Evolutionary conservation across 768 basidiomycete genomes (phyloP).

Genomic region (Omphalotus guepiniiformis): DNA sequence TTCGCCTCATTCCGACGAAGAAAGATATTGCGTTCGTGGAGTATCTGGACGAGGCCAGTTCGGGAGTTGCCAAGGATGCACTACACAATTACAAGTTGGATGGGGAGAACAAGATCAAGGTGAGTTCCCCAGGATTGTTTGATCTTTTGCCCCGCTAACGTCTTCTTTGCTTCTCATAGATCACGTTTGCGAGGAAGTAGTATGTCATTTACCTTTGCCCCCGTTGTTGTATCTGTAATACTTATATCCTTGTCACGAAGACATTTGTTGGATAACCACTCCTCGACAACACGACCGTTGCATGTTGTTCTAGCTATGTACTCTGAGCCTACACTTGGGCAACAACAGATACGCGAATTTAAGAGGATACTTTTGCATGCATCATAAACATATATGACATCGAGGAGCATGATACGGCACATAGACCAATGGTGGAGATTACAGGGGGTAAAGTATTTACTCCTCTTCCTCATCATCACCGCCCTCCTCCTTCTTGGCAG

Average conservation of each 20-base stretch:
- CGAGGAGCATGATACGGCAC: neutral
- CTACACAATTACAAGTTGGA: slow-evolving; percentile 97
- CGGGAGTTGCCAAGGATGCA: slow-evolving; percentile 90
- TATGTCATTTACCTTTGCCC: neutral
- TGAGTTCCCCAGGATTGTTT: slow-evolving; percentile 22
- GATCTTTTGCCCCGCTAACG: neutral
- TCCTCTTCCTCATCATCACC: slow-evolving; percentile 92
- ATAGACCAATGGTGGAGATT: neutral
- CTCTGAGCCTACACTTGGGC: no score
- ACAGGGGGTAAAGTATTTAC: slow-evolving; percentile 36
- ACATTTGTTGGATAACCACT: no score
- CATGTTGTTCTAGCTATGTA: no score
- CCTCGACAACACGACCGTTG: no score
- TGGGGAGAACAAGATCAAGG: slow-evolving; percentile 99
- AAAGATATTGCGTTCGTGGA: slow-evolving; percentile 99
- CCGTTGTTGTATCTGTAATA: neutral
- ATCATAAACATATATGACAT: slow-evolving; percentile 5
- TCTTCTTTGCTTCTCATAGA: slow-evolving; percentile 32
- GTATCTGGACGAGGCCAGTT: slow-evolving; percentile 88
- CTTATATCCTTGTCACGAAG: neutral
- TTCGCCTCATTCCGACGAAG: slow-evolving; percentile 97
- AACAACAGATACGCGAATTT: no score
- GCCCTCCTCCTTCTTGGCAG: slow-evolving; percentile 86
- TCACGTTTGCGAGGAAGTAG: slow-evolving; percentile 74
- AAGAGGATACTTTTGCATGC: slow-evolving; percentile 5